phyloP scores from a whole-genome alignment of 129 eudicot species.

The Scalesia atractyloides region DNA sequence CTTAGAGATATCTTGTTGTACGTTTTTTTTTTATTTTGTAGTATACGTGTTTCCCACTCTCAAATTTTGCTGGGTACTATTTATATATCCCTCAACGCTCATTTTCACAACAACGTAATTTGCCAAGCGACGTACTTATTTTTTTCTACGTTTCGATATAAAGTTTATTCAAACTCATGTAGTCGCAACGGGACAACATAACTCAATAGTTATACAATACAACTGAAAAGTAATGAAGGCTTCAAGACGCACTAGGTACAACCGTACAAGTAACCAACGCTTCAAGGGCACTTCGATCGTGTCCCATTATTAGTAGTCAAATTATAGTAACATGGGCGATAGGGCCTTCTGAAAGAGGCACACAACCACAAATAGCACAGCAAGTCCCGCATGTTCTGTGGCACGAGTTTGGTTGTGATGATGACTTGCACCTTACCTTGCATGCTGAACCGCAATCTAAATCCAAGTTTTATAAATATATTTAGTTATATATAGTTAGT shows the following conservation, averaged over 20 bases:
- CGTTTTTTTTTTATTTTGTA: no score
- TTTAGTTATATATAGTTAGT: not conserved
- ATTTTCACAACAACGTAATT: no score
- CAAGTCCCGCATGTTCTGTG: slow-evolving; percentile 68
- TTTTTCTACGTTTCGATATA: not conserved
- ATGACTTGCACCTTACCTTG: slow-evolving; percentile 43
- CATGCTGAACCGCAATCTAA: slow-evolving; percentile 56
- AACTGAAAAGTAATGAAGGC: not conserved
- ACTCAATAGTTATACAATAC: slow-evolving; percentile 18
- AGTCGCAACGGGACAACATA: no score
- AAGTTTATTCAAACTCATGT: not conserved
- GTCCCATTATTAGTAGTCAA: slow-evolving; percentile 56
- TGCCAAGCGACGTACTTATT: not conserved
- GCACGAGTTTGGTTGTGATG: slow-evolving; percentile 62
- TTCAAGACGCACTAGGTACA: not conserved
- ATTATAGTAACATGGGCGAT: slow-evolving; percentile 54
- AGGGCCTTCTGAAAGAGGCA: slow-evolving; percentile 63
- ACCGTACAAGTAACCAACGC: not conserved
- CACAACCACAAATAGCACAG: slow-evolving; percentile 64
- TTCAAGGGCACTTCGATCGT: slow-evolving; percentile 36
- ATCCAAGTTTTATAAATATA: not conserved
- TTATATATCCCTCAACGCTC: no score
- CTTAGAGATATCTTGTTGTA: no score
- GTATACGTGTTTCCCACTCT: no score
- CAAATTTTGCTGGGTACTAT: no score